These are phyloP conservation scores for Suillus subalutaceus DNA, from an alignment of 768 basidiomycete species.

Conservation along the genomic window DNA sequence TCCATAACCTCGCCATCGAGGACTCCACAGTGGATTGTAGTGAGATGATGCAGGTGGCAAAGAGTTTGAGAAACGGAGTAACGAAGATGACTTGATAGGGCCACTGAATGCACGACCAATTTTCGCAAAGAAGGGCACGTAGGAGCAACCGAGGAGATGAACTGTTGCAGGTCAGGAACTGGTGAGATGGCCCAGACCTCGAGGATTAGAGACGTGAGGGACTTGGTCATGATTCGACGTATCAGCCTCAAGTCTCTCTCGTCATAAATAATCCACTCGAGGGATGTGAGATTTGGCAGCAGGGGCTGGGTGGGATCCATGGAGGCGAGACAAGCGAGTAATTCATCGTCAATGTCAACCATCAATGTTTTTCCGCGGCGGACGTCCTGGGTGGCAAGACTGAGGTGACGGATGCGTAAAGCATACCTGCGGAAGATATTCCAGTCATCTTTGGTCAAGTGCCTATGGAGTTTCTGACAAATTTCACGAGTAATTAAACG, in stretches of 20 bases:
- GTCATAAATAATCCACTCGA: constrained; percentile 22
- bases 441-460: constrained; percentile 33
- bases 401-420: constrained; percentile 13
- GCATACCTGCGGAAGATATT: constrained; percentile 30
- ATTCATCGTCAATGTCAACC: constrained; percentile 2
- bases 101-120: not conserved
- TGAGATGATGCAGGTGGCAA: constrained; percentile 4
- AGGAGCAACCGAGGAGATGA: constrained; percentile 2
- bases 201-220: constrained; percentile 1
- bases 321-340: constrained; percentile 1
- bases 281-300: constrained; percentile 31
- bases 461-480: constrained; percentile 24
- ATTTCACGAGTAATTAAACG: not conserved
- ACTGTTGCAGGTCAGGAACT: not conserved
- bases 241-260: not conserved
- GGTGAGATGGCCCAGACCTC: constrained; percentile 2
- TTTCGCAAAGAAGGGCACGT: not conserved
- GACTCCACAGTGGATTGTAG: not conserved
- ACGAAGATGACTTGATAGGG: not conserved
- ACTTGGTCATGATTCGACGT: constrained; percentile 3
- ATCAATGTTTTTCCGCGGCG: not conserved
- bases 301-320: constrained; percentile 19
- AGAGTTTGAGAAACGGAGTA: constrained; percentile 5
- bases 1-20: constrained; percentile 24
- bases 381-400: constrained; percentile 1